These are phyloP conservation scores for Verticillium dahliae DNA, from an alignment of 2,329 filamentous ascomycete species.

Conservation along the genomic window DNA sequence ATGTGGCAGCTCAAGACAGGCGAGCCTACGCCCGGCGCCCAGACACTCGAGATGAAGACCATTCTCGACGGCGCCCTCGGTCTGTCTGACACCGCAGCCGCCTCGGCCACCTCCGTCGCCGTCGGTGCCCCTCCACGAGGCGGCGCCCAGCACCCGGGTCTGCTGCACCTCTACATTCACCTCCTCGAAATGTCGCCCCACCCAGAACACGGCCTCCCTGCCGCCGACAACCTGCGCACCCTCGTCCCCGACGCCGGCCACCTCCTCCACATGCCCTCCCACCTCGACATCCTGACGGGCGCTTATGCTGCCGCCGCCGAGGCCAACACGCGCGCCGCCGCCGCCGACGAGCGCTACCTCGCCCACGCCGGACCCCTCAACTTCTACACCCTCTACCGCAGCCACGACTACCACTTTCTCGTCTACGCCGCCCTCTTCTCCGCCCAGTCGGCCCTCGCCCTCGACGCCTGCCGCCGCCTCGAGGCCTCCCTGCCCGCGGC, in stretches of 20 bases:
- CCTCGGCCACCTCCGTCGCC: constrained; percentile 7
- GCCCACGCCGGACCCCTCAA: constrained; percentile 52
- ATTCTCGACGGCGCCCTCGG: constrained; percentile 40
- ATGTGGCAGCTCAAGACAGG: constrained; percentile 33
- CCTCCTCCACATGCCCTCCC: constrained; percentile 70
- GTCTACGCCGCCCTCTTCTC: constrained; percentile 76
- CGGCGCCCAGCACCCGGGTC: constrained; percentile 52
- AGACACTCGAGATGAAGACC: constrained; percentile 18
- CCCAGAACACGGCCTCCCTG: constrained; percentile 55
- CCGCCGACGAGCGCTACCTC: constrained; percentile 62
- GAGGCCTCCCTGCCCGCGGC: constrained; percentile 57
- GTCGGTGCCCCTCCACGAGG: too few species aligned
- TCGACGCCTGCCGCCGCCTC: constrained; percentile 53
- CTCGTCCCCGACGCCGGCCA: constrained; percentile 65
- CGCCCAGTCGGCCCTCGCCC: constrained; percentile 54
- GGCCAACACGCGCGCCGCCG: constrained; percentile 60
- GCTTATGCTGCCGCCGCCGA: constrained; percentile 61
- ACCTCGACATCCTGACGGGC: constrained; percentile 67
- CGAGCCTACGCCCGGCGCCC: constrained; percentile 11
- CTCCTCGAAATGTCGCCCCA: constrained; percentile 69
- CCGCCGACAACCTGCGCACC: constrained; percentile 55
- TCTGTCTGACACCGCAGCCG: constrained; percentile 26
- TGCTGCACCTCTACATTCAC: constrained; percentile 72
- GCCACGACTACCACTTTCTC: constrained; percentile 68
- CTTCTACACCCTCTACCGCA: constrained; percentile 68